A percentile compares a stretch with the other conserved stretches of the same genome.
phyloP scores from a whole-genome alignment of 352 stramenopile species.

The Pythium dissotocum region DNA sequence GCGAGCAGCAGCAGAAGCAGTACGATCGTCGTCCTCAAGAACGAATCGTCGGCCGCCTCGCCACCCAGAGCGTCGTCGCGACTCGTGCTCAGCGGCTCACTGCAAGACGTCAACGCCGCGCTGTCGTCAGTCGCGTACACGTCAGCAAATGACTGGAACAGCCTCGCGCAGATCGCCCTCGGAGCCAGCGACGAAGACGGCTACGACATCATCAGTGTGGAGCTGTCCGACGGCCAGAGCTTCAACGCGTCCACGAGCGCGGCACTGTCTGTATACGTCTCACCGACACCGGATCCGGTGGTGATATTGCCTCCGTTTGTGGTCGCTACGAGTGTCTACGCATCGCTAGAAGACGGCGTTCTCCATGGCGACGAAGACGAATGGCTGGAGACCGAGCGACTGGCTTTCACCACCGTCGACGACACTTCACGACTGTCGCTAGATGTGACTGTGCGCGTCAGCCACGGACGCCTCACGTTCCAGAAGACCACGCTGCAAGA shows the following conservation, averaged over 20 bases:
- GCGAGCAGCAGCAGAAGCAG: background rate
- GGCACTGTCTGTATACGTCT: constrained; percentile 22
- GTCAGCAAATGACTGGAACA: constrained; percentile 71
- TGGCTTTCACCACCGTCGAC: constrained; percentile 51
- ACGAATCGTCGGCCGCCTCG: background rate
- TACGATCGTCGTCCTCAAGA: constrained; percentile 2
- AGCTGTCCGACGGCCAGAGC: constrained; percentile 32
- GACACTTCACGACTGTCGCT: constrained; percentile 39
- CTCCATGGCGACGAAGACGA: constrained; percentile 56
- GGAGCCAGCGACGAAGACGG: constrained; percentile 29
- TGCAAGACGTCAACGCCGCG: constrained; percentile 46
- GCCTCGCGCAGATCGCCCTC: constrained; percentile 27
- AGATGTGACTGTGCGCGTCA: constrained; percentile 31
- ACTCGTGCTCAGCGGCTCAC: constrained; percentile 33
- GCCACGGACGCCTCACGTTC: constrained; percentile 28
- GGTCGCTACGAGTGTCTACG: constrained; percentile 31
- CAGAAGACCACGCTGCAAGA: constrained; percentile 1
- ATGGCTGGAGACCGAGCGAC: constrained; percentile 29
- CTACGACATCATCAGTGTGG: constrained; percentile 51
- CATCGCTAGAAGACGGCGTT: constrained; percentile 13
- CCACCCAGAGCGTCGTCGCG: background rate
- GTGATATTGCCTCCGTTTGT: constrained; percentile 22
- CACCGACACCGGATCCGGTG: constrained; percentile 25
- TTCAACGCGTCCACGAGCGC: constrained; percentile 18
- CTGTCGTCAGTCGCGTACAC: constrained; percentile 51